These are phyloP conservation scores for Penicillium digitatum DNA, from an alignment of 2,329 filamentous ascomycete genomes.

Conservation along the genomic window DNA sequence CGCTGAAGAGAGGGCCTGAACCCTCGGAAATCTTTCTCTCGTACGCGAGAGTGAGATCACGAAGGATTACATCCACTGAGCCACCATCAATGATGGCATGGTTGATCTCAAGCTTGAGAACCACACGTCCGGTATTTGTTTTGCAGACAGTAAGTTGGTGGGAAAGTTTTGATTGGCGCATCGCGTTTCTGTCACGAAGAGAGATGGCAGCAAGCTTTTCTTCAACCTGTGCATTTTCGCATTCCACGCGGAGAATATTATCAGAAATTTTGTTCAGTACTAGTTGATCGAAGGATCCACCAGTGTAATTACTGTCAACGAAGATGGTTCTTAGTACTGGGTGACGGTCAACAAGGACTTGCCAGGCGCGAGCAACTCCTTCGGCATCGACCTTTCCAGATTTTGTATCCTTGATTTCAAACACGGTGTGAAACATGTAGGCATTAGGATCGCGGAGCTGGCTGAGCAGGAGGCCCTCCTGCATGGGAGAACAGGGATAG, in stretches of 20 bases:
- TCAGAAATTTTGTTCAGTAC: conserved; percentile 29
- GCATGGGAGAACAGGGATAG: conserved; percentile 38
- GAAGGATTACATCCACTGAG: conserved; percentile 33
- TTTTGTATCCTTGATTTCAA: conserved; percentile 29
- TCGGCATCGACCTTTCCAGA: conserved; percentile 24
- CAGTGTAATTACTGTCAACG: conserved; percentile 34
- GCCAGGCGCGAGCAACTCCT: conserved; percentile 33
- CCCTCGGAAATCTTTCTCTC: conserved; percentile 26
- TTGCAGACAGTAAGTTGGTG: conserved; percentile 37
- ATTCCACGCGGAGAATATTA: conserved; percentile 30
- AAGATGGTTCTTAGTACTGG: conserved; percentile 35
- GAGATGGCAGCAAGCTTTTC: conserved; percentile 28
- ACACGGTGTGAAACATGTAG: conserved; percentile 38
- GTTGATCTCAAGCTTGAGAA: conserved; percentile 39
- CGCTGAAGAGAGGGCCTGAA: conserved; percentile 33
- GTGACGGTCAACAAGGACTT: conserved; percentile 32
- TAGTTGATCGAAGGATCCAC: conserved; percentile 37
- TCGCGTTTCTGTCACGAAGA: conserved; percentile 24
- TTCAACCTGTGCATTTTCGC: conserved; percentile 27
- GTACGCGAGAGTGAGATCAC: conserved; percentile 34
- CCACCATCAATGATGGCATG: conserved; percentile 39
- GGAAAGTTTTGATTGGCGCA: conserved; percentile 27
- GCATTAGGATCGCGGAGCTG: conserved; percentile 35
- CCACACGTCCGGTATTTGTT: conserved; percentile 28
- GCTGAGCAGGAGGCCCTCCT: conserved; percentile 38